Conservation (phyloP, 2,329 filamentous ascomycete genomes). For the Cordyceps cicadae region DNA sequence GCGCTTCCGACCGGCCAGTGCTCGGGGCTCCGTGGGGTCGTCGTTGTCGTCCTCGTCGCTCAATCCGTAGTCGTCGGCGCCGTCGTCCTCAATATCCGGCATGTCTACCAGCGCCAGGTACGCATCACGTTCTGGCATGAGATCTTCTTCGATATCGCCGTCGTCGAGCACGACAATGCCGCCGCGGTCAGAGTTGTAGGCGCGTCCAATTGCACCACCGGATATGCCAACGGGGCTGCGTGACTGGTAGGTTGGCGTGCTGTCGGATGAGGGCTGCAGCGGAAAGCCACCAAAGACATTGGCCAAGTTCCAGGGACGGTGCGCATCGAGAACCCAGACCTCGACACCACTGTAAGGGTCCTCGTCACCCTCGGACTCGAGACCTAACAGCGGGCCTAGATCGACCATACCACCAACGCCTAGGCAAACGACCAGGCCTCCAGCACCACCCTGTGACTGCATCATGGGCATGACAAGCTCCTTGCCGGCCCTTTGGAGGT, state of each 20-base stretch:
- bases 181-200: constrained; percentile 70
- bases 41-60: constrained; percentile 52
- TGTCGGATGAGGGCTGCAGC: constrained; percentile 42
- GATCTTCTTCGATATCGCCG: constrained; percentile 82
- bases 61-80: constrained; percentile 53
- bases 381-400: constrained; percentile 67
- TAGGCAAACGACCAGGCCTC: constrained; percentile 84
- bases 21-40: constrained; percentile 31
- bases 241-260: constrained; percentile 37
- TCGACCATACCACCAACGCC: constrained; percentile 91
- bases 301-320: constrained; percentile 87
- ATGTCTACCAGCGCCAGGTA: constrained; percentile 83
- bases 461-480: constrained; percentile 81
- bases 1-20: constrained; percentile 56
- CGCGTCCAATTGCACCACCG: constrained; percentile 61
- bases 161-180: constrained; percentile 94
- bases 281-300: constrained; percentile 82
- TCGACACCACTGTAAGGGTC: constrained; percentile 73
- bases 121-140: constrained; percentile 66
- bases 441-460: constrained; percentile 71
- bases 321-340: constrained; percentile 87
- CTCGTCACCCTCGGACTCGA: constrained; percentile 57
- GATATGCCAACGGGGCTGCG: constrained; percentile 58
- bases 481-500: constrained; percentile 70
- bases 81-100: constrained; percentile 79